phyloP scores from a whole-genome alignment of 495 filamentous ascomycete species.

The Penicillium simplicissimum region DNA sequence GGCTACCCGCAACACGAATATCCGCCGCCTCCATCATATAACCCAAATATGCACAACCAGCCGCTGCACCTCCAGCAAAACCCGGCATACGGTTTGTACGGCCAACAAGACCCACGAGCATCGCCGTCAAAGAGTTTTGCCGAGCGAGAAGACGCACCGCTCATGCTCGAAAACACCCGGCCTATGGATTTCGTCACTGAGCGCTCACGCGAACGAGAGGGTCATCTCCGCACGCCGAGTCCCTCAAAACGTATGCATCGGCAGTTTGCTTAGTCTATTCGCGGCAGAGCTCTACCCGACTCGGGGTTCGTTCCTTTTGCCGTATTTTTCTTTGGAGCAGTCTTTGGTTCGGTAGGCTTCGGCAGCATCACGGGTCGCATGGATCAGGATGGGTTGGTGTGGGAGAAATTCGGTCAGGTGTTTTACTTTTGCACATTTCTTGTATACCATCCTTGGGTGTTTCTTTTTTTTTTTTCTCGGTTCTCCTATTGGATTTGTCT shows the following conservation, averaged over 20 bases:
- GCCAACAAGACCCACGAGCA: conserved; percentile 23
- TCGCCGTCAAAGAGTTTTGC: conserved; percentile 12
- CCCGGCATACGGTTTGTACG: conserved; percentile 31
- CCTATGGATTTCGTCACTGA: conserved; percentile 36
- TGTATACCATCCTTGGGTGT: conserved; percentile 5
- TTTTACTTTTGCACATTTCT: conserved; percentile 4
- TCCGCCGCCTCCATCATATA: conserved; percentile 21
- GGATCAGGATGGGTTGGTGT: neutral
- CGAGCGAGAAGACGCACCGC: conserved; percentile 30
- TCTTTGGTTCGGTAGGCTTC: neutral
- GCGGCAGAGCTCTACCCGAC: neutral
- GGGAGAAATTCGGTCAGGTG: neutral
- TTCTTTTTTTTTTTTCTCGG: conserved; percentile 4
- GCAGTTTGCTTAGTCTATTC: conserved; percentile 23
- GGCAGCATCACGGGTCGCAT: neutral
- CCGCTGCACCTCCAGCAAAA: conserved; percentile 30
- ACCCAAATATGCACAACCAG: conserved; percentile 26
- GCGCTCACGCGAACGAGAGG: conserved; percentile 39
- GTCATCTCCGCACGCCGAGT: conserved; percentile 41
- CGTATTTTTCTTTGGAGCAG: conserved; percentile 13
- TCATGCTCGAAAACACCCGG: conserved; percentile 41
- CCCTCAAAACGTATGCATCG: conserved; percentile 36
- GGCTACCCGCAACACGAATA: conserved; percentile 32
- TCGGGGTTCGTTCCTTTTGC: conserved; percentile 9
- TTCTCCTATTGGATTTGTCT: conserved; percentile 15